These are phyloP conservation scores for Verticillium nubilum DNA, from an alignment of 2,329 filamentous ascomycete species.

Conservation along the genomic window DNA sequence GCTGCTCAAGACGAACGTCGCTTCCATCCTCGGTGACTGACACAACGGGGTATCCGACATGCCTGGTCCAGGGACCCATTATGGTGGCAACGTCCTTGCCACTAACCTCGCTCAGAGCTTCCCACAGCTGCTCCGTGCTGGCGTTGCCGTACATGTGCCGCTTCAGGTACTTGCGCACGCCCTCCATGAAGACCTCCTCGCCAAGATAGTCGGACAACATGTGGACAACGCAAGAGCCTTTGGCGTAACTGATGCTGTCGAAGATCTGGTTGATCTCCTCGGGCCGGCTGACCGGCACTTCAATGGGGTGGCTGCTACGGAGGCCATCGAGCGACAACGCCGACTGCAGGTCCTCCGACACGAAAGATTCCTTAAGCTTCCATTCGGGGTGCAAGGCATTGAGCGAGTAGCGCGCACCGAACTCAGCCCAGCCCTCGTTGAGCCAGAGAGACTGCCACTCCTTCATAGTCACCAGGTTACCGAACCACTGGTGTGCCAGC, in stretches of 20 bases:
- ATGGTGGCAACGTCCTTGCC: constrained; percentile 86
- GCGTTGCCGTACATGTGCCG: constrained; percentile 98
- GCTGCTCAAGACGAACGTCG: constrained; percentile 84
- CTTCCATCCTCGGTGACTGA: constrained; percentile 68
- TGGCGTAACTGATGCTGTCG: constrained; percentile 94
- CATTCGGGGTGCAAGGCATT: constrained; percentile 95
- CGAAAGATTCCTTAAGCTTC: constrained; percentile 96
- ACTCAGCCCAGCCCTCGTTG: constrained; percentile 79
- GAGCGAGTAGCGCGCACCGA: constrained; percentile 60
- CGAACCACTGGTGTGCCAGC: constrained; percentile 96
- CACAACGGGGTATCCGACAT: constrained; percentile 88
- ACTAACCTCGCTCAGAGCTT: constrained; percentile 78
- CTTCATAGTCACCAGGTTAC: constrained; percentile 95
- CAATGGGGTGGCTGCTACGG: constrained; percentile 91
- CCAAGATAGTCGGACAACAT: constrained; percentile 97
- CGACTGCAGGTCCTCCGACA: constrained; percentile 85
- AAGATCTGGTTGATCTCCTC: constrained; percentile 99
- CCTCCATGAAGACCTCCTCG: constrained; percentile 88
- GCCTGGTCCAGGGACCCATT: constrained; percentile 96
- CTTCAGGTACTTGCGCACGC: constrained; percentile 84
- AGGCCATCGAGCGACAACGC: constrained; percentile 85
- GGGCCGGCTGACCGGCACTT: constrained; percentile 90
- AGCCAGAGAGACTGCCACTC: constrained; percentile 98
- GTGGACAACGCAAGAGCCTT: constrained; percentile 89
- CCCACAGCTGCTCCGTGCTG: constrained; percentile 85